These are phyloP conservation scores for Pyricularia sp. DNA, from an alignment of 2,329 filamentous ascomycete species.

Conservation along the genomic window DNA sequence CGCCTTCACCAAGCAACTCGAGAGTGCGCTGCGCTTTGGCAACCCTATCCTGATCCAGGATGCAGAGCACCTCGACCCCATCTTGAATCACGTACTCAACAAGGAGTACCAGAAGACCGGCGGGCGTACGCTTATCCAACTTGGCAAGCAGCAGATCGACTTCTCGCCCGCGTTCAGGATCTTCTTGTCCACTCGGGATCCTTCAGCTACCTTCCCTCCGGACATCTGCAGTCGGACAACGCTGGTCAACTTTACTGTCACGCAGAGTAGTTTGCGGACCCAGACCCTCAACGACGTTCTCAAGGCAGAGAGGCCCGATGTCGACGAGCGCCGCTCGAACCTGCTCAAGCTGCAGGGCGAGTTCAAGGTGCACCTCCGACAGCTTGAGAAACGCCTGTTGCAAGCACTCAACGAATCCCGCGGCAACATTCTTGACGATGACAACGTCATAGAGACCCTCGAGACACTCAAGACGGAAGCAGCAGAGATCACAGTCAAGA, in stretches of 20 bases:
- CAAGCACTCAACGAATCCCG: constrained; percentile 95
- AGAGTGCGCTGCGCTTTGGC: constrained; percentile 92
- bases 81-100: constrained; percentile 96
- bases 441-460: constrained; percentile 93
- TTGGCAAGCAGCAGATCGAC: constrained; percentile 97
- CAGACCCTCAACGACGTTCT: constrained; percentile 95
- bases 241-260: constrained; percentile 98
- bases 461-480: constrained; percentile 98
- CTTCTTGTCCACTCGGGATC: constrained; percentile 89
- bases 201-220: constrained; percentile 84
- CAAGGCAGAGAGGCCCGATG: constrained; percentile 92
- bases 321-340: constrained; percentile 91
- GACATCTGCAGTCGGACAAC: constrained; percentile 98
- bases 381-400: constrained; percentile 84
- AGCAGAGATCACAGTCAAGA: constrained; percentile 90
- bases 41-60: constrained; percentile 98
- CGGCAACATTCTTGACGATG: constrained; percentile 95
- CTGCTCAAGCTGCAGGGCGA: constrained; percentile 98
- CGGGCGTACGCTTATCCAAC: constrained; percentile 92
- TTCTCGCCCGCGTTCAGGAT: constrained; percentile 95
- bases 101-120: constrained; percentile 99
- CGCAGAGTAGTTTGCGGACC: constrained; percentile 94
- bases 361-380: constrained; percentile 94
- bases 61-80: constrained; percentile 90
- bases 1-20: constrained; percentile 93